Evolutionary conservation across 2,329 filamentous ascomycete genomes (phyloP).

Genomic region (Pyrenophora graminea): DNA sequence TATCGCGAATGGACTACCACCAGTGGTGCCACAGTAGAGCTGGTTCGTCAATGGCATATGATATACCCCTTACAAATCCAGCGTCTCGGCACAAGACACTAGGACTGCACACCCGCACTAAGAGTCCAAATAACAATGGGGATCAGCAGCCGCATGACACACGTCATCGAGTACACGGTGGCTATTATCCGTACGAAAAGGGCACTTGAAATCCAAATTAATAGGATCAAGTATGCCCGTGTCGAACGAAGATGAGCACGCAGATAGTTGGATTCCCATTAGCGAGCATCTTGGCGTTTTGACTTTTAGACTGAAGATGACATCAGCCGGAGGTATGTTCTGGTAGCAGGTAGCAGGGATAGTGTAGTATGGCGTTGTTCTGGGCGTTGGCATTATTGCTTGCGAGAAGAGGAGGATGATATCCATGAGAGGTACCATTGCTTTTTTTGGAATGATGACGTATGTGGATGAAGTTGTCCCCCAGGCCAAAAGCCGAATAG

Average conservation of each 20-base stretch:
- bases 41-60: not conserved
- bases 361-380: slow-evolving; percentile 23
- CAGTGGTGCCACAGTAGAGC: slow-evolving; percentile 23
- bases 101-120: no score
- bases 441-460: slow-evolving; percentile 19
- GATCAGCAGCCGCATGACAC: not conserved
- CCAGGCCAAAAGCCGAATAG: slow-evolving; percentile 16
- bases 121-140: not conserved
- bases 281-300: slow-evolving; percentile 43
- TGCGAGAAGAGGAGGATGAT: slow-evolving; percentile 22
- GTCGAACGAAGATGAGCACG: slow-evolving; percentile 1
- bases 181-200: no score
- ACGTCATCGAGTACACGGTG: no score
- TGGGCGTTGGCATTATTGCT: slow-evolving; percentile 13
- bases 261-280: slow-evolving; percentile 34
- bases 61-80: not conserved
- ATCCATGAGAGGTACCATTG: slow-evolving; percentile 22
- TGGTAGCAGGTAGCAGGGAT: slow-evolving; percentile 9
- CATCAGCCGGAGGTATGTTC: slow-evolving; percentile 22
- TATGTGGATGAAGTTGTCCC: slow-evolving; percentile 6
- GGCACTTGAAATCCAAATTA: no score
- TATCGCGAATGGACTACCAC: slow-evolving; percentile 29
- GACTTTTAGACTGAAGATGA: slow-evolving; percentile 18
- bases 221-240: not conserved
- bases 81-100: not conserved